Conservation (phyloP, 169 alveolate species). For the Perkinsus chesapeaki region DNA sequence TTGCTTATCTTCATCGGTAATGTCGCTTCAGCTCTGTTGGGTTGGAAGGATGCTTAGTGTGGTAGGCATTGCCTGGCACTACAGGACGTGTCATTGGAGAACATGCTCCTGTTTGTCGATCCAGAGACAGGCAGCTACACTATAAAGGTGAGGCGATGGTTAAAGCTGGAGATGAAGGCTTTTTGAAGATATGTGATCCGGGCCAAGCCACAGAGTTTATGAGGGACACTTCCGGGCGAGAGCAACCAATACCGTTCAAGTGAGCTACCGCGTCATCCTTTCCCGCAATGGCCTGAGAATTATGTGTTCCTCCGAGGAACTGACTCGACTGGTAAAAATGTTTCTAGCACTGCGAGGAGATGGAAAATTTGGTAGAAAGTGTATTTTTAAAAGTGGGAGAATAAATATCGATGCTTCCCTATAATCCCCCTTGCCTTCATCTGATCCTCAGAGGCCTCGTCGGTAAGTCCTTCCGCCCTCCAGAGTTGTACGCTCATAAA, state of each 20-base stretch:
- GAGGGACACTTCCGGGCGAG: background rate
- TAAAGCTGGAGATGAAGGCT: too few relatives aligned
- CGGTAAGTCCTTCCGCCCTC: slow-evolving; percentile 40
- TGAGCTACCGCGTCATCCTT: background rate
- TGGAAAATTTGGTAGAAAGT: too few relatives aligned
- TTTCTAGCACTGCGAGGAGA: too few relatives aligned
- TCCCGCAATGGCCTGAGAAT: background rate
- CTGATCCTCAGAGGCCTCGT: slow-evolving; percentile 19
- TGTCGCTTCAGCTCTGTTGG: too few relatives aligned
- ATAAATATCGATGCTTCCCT: too few relatives aligned
- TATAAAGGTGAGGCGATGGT: background rate
- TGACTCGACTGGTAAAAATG: too few relatives aligned
- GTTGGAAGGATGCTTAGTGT: too few relatives aligned
- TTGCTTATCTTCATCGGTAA: background rate
- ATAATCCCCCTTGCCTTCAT: background rate
- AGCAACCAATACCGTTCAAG: background rate
- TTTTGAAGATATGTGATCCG: slow-evolving; percentile 15
- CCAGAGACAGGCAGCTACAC: background rate
- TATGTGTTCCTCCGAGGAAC: too few relatives aligned
- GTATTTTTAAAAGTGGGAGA: too few relatives aligned
- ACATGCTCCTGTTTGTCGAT: background rate
- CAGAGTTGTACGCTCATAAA: slow-evolving; percentile 24
- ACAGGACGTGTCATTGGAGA: slow-evolving; percentile 18
- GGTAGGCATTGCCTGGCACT: background rate
- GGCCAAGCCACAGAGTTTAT: slow-evolving; percentile 8